Percentiles rank a stretch among this genome's conserved stretches.
These are phyloP conservation scores for Myriosclerotinia duriaeana DNA, from an alignment of 2,329 filamentous ascomycete species.

Conservation along the genomic window DNA sequence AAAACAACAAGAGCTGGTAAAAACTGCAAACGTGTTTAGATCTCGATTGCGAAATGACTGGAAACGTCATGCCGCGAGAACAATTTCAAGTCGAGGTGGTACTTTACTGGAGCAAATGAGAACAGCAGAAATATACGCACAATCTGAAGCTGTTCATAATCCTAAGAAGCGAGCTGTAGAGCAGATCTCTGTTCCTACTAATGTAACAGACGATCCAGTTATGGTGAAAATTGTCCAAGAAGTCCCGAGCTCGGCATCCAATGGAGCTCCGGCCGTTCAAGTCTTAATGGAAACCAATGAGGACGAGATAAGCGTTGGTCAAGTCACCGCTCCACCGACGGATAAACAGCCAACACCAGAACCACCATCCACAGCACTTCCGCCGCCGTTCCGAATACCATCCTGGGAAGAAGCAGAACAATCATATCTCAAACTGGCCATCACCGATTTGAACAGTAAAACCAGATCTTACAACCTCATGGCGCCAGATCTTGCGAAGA, in stretches of 20 bases:
- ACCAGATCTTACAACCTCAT: constrained; percentile 91
- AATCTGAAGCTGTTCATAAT: constrained; percentile 68
- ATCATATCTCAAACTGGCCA: constrained; percentile 72
- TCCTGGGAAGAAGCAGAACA: constrained; percentile 72
- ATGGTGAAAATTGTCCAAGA: constrained; percentile 49
- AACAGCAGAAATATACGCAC: constrained; percentile 70
- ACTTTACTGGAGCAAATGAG: constrained; percentile 70
- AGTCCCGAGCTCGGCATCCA: constrained; percentile 30
- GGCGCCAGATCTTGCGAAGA: constrained; percentile 88
- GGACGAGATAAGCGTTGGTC: constrained; percentile 15
- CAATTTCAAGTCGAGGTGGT: constrained; percentile 76
- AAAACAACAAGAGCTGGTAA: constrained; percentile 87
- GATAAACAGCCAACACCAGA: constrained; percentile 14
- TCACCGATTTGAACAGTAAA: constrained; percentile 75
- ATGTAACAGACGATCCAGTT: constrained; percentile 49
- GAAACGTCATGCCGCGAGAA: constrained; percentile 76
- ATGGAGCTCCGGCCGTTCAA: constrained; percentile 24
- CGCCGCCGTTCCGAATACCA: constrained; percentile 72
- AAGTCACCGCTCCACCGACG: constrained; percentile 11
- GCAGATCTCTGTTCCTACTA: constrained; percentile 50
- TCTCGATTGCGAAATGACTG: constrained; percentile 75
- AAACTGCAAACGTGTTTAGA: constrained; percentile 69
- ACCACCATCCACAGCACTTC: constrained; percentile 38
- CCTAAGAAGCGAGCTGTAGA: constrained; percentile 52
- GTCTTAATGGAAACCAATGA: constrained; percentile 29